Evolutionary conservation across 345 rosid genomes (phyloP).

Genomic region (Populus tremula): DNA sequence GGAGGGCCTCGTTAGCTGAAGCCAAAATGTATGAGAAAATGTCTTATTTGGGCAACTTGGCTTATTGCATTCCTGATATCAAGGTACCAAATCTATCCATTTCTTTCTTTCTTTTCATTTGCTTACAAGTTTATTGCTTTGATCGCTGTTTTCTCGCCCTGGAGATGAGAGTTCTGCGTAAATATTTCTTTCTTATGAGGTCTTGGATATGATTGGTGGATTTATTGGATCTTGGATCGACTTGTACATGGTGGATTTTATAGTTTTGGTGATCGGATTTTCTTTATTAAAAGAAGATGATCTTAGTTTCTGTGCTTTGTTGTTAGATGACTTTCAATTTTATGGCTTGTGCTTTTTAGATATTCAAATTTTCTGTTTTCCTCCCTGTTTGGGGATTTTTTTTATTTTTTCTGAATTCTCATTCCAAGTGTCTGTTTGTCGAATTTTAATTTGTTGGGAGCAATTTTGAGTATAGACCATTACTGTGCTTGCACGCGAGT

Average conservation of each 20-base stretch:
- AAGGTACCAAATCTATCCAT: conserved; percentile 39
- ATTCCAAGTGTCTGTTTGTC: background rate
- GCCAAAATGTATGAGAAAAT: conserved; percentile 74
- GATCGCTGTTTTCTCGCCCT: background rate
- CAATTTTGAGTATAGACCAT: background rate
- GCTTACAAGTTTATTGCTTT: background rate
- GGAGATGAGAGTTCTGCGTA: background rate
- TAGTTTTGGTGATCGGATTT: too few species aligned
- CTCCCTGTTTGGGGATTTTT: too few species aligned
- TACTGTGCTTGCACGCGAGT: background rate
- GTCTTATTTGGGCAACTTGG: conserved; percentile 72
- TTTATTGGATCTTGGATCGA: conserved; percentile 5
- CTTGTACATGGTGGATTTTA: background rate
- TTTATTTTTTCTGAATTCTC: background rate
- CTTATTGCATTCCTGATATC: conserved; percentile 70
- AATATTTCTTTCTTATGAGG: background rate
- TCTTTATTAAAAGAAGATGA: too few species aligned
- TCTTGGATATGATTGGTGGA: background rate
- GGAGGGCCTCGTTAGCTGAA: conserved; percentile 59
- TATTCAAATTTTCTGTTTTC: background rate
- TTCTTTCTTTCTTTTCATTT: background rate
- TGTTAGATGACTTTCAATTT: background rate
- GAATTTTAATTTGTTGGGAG: background rate
- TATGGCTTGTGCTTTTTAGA: background rate
- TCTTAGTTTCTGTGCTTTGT: too few species aligned